Evolutionary conservation across 768 basidiomycete species (phyloP).

Genomic region (Epithele typhae): DNA sequence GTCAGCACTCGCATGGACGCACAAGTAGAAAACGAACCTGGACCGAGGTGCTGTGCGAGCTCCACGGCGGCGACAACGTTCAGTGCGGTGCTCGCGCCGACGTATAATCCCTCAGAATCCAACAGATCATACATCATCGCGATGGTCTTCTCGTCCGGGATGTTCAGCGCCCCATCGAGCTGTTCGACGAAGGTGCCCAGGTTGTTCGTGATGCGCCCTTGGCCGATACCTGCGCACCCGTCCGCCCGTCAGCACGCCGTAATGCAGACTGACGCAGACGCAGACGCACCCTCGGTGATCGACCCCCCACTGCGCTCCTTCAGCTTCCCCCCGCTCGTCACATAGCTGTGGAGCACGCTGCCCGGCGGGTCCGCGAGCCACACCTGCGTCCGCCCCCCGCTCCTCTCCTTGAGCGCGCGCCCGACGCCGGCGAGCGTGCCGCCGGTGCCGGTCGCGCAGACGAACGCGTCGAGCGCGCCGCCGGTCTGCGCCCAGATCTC

Average conservation of each 20-base stretch:
- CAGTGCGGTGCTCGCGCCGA: conserved; percentile 90
- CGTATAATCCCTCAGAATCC: conserved; percentile 88
- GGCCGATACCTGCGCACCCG: conserved; percentile 75
- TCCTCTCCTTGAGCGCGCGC: conserved; percentile 79
- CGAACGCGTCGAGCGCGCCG: conserved; percentile 83
- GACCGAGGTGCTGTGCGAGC: conserved; percentile 79
- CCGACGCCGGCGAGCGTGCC: conserved; percentile 93
- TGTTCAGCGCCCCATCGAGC: conserved; percentile 77
- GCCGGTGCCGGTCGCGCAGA: conserved; percentile 93
- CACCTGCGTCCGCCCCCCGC: conserved; percentile 70
- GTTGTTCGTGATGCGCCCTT: conserved; percentile 93
- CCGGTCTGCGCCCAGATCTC: conserved; percentile 92
- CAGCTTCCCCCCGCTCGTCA: conserved; percentile 76
- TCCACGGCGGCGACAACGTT: conserved; percentile 95
- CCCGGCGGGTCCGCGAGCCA: conserved; percentile 98
- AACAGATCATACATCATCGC: conserved; percentile 91
- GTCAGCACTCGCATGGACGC: neutral
- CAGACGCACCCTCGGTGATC: conserved; percentile 77
- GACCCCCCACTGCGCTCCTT: conserved; percentile 78
- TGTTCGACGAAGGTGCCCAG: conserved; percentile 75
- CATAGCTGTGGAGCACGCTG: conserved; percentile 81
- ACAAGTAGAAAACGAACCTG: conserved; percentile 44
- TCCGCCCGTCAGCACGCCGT: neutral
- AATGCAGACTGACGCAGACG: neutral
- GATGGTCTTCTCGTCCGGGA: conserved; percentile 87